phyloP scores from a whole-genome alignment of 2,329 filamentous ascomycete species.

The Xylaria sp. region DNA sequence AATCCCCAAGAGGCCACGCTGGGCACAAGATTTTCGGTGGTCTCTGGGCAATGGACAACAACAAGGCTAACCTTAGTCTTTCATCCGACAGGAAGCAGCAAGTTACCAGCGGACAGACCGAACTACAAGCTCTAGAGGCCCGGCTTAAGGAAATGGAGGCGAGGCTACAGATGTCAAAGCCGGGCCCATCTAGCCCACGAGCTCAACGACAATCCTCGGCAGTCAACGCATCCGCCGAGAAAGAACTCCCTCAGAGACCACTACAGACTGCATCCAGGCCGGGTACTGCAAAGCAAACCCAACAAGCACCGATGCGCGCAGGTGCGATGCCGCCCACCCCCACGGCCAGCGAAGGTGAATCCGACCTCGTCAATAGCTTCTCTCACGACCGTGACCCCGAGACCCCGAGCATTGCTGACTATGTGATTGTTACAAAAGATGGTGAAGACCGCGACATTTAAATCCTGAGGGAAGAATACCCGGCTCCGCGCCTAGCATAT shows the following conservation, averaged over 20 bases:
- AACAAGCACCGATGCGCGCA: slow-evolving; percentile 61
- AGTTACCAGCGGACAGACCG: slow-evolving; percentile 76
- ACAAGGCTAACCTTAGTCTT: slow-evolving; percentile 29
- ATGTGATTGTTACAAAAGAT: slow-evolving; percentile 56
- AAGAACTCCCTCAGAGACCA: slow-evolving; percentile 46
- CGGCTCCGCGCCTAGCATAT: slow-evolving; percentile 11
- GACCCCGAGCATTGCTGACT: slow-evolving; percentile 55
- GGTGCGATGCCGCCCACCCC: slow-evolving; percentile 70
- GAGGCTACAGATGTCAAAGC: slow-evolving; percentile 61
- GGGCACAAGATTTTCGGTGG: background rate
- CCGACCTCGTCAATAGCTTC: slow-evolving; percentile 52
- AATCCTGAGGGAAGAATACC: slow-evolving; percentile 23
- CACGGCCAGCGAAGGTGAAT: slow-evolving; percentile 71
- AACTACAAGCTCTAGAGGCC: slow-evolving; percentile 87
- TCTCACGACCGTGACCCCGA: slow-evolving; percentile 47
- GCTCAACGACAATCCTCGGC: slow-evolving; percentile 46
- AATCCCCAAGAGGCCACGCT: slow-evolving; percentile 5
- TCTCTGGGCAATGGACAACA: background rate
- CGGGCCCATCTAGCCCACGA: slow-evolving; percentile 37
- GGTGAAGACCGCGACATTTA: slow-evolving; percentile 55
- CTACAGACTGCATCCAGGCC: slow-evolving; percentile 58
- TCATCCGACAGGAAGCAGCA: slow-evolving; percentile 75
- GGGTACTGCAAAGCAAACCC: slow-evolving; percentile 62
- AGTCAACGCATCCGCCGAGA: slow-evolving; percentile 45
- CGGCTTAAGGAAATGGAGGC: slow-evolving; percentile 87